These are phyloP conservation scores for Fusarium succisae DNA, from an alignment of 2,329 filamentous ascomycete genomes.

Conservation along the genomic window DNA sequence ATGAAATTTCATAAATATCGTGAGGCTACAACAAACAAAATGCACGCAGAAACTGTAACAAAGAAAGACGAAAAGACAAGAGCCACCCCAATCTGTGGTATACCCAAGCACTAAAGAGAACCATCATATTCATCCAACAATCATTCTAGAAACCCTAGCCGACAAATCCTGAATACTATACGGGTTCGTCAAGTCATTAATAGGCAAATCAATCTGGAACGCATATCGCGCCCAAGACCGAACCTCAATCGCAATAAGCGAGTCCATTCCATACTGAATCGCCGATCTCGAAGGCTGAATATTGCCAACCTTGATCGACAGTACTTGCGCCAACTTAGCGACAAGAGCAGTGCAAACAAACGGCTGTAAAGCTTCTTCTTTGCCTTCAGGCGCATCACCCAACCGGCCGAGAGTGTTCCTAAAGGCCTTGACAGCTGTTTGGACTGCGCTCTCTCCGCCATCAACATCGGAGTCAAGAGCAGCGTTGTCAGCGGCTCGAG, in stretches of 20 bases:
- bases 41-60: neutral
- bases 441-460: constrained; percentile 33
- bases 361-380: constrained; percentile 28
- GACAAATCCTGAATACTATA: constrained; percentile 39
- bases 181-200: constrained; percentile 38
- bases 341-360: constrained; percentile 35
- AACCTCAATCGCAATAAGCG: constrained; percentile 39
- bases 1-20: neutral
- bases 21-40: neutral
- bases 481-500: constrained; percentile 26
- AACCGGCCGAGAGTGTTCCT: constrained; percentile 20
- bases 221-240: constrained; percentile 40
- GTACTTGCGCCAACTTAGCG: constrained; percentile 35
- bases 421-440: constrained; percentile 39
- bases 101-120: neutral
- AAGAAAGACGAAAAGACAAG: neutral
- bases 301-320: constrained; percentile 38
- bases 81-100: neutral
- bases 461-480: constrained; percentile 23
- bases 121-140: neutral
- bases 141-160: constrained; percentile 33
- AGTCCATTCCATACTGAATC: constrained; percentile 39
- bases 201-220: constrained; percentile 39
- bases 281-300: constrained; percentile 35
- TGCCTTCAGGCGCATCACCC: constrained; percentile 25